Evolutionary conservation across 2,329 filamentous ascomycete genomes (phyloP), one percentile per base, ranked within the genome.

Genomic region (Aspergillus sojae): DNA sequence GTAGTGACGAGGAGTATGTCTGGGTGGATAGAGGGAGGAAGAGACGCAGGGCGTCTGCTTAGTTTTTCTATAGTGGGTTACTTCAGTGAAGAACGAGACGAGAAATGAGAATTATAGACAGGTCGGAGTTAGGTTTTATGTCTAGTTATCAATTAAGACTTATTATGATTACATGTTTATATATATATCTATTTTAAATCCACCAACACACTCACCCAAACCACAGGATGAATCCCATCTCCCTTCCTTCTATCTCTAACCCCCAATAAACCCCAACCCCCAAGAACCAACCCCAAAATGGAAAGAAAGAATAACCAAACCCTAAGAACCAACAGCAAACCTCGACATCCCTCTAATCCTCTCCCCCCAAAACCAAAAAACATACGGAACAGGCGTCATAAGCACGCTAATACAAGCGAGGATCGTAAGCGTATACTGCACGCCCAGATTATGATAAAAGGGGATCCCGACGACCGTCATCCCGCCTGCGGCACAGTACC

Each of bases 401-500:
- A 78, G 39, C 1, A 77, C 66, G 60, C 74, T 77, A 4, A 84
- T 71, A 46, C 64, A 71, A 0, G 67, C 81, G 41, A 82, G 59
- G 34, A 83, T 78, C 2, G 79, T 82, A 36, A 82, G 67, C 0
- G 81, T 79, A 69, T 73, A 81, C 61, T 81, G 80, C 4, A 78
- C 74, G 3, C 80, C 80, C 61, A 82, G 67, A 61, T 78, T 78
- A 46, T 72, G 62, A 62, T 82, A 83, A 39, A 81, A 75, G 10
- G 79, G 75, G 46, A 75, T 72, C 0, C 72, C 73, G 7, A 72
- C 76, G 30, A 76, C 69, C 0, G 74, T 72, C 75, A 82, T 78
- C 0, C 74, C 80, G 1, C 80, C 79, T 1, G 77, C 76, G 12
- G 72, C 74, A 23, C 74, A 69, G 60, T 82, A 82, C 3, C 82